Base-by-base conservation (phyloP, 2,329 filamentous ascomycete genomes). In the Pseudocercospora pini-densiflorae region DNA sequence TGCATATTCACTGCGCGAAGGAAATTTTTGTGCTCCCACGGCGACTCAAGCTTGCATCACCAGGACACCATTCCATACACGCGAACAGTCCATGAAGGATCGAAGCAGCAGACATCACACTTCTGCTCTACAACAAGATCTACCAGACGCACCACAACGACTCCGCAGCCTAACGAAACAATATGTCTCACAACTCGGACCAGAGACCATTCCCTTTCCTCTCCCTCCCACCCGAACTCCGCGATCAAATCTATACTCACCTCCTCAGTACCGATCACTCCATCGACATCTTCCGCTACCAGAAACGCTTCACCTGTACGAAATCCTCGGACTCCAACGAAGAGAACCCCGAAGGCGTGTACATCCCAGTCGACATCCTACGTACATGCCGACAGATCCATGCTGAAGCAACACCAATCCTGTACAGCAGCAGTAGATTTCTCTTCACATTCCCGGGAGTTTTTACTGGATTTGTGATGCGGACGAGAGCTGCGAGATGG, bases 361-460 rank as follows among this genome's bases (percentile, higher is more conserved):
- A 49, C 21, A 49, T 49, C n/a, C 21, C 45, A 23, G 45, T 49
- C 21, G 14, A 2, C 1, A 49, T 74, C 36, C 70, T 73, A 49
- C 59, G 64, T 19, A 49, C 53, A 14, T 61, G 45, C 31, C 61
- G 60, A 9, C 29, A 58, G 8, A 47, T 74, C 63, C 57, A 70
- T 36, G 59, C 63, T 62, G 72, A 73, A 67, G 62, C 69, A 10
- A 60, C 65, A 7, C 68, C 68, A 5, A 29, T 73, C 29, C 72
- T 73, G 58, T 73, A 73, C 67, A 53, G 59, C 40, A 62, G 31
- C 60, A 73, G 70, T 65, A 61, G 23, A n/a, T 36, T 57, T 19
- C n/a, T 49, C 5, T 49, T 49, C 45, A 49, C n/a, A 1, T 49
- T 19, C 8, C n/a, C 45, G 2, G 3, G 21, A 4, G 45, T 49